Base-by-base conservation (phyloP, 2,329 filamentous ascomycete species). In the Davidsoniella virescens region DNA sequence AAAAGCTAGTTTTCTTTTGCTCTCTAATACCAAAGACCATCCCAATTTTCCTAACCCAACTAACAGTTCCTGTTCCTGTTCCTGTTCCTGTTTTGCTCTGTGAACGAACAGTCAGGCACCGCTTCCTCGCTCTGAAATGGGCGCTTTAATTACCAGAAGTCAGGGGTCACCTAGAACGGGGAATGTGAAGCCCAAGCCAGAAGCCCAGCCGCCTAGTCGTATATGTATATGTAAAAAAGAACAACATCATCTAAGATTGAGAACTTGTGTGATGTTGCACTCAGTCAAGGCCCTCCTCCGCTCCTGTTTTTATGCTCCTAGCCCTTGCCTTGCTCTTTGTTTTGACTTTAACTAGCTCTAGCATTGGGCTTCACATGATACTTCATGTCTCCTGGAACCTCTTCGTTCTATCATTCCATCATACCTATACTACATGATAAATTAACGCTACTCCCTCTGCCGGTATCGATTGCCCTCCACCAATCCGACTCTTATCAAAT, bases 251-350 rank as follows among this genome's bases (percentile, higher is more conserved):
- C 18, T 26, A 47, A 47, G 44, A 47, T 47, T 47, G 38, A 23
- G 17, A 20, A 38, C 23, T 20, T 39, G 44, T 47, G 44, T 25
- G 38, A 47, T 23, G 44, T 47, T 47, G 36, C 44, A 47, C 44
- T 47, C 12, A 18, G 20, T 47, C 44, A 39, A 25, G 44, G 33
- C 18, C 38, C 17, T 37, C 29, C 5, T 37, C 29, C 5, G 33
- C 44, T 18, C n/a, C 26, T 45, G 16, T 20, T 20, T 3, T 10
- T 26, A 9, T 23, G 16, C 9, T 44, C 17, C 18, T 25, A 10
- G 5, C 9, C n/a, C 14, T 10, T 25, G 9, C 18, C 14, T 44
- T 37, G 9, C 18, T 9, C 23, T 37, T 12, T 33, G 5, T 9
- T 33, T 33, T 10, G 10, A 6, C 26, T 29, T 29, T 29, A 7